Base-by-base conservation (phyloP, 2,329 filamentous ascomycete genomes). In the Graphilbum fragrans region DNA sequence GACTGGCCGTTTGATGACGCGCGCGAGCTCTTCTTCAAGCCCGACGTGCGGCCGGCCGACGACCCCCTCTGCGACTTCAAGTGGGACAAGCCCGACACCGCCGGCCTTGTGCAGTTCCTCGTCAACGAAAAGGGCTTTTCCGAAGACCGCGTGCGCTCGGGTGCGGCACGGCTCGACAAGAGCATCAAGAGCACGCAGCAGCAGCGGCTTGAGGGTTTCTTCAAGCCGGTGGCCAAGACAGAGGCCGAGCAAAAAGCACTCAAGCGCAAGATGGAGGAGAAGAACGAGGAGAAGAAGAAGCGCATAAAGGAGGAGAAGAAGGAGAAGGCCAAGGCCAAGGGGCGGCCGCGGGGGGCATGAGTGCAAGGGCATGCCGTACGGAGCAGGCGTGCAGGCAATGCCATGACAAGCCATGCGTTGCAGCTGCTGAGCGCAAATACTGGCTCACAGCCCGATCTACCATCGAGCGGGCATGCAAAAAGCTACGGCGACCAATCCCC, bases 1-100 rank as follows among this genome's bases (percentile, higher is more conserved):
- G 86, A 95, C 64, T 98, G 92, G 90, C 92, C 92, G 1, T 98
- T 82, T 60, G 70, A 82, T 52, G 88, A 98, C 54, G 93, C 92
- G 8, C 84, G 93, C 33, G 77, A 87, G 17, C 77, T 98, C 22
- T 96, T 98, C 67, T 80, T 93, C 57, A 72, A 90, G 52, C 92
- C 92, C 0, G 87, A 96, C 52, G 90, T 98, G 21, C 80, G 82
- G 29, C 60, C 74, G 35, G 87, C 90, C 20, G 84, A 93, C 51
- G 76, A 93, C 53, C 77, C 84, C 1, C 78, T 86, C 12, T 96
- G 88, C 61, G 87, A 98, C 58, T 94, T 96, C 70, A 95, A 94
- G 62, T 98, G 93, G 92, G 87, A 95, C 35, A 81, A 80, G 45
- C 92, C 92, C 4, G 88, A 98, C 53, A 70, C 92, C 2, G 87